phyloP scores from a whole-genome alignment of 2,329 filamentous ascomycete species.

The Cordyceps javanica region DNA sequence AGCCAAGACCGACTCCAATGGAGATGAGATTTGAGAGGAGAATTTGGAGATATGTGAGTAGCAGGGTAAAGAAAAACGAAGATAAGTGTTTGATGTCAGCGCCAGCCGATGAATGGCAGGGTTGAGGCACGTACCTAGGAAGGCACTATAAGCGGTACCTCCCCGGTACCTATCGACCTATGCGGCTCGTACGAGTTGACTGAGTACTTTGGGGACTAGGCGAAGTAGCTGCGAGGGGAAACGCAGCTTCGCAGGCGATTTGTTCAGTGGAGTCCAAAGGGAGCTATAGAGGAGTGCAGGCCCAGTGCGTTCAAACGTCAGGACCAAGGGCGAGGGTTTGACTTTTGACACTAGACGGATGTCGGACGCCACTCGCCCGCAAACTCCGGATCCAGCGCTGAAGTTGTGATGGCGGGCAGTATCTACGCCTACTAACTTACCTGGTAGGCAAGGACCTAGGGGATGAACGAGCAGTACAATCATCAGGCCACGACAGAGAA shows the following conservation, averaged over 20 bases:
- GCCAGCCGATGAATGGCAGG: constrained; percentile 1
- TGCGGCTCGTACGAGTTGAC: neutral
- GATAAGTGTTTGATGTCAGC: constrained; percentile 2
- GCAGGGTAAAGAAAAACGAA: neutral
- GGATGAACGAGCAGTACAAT: neutral
- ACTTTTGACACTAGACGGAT: neutral
- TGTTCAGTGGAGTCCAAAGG: too few relatives aligned
- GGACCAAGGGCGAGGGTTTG: neutral
- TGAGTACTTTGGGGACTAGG: too few relatives aligned
- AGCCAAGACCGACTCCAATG: neutral
- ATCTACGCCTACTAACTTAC: too few relatives aligned
- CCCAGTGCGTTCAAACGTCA: too few relatives aligned
- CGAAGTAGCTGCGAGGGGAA: too few relatives aligned
- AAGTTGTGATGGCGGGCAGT: neutral
- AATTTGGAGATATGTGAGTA: neutral
- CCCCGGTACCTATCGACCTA: too few relatives aligned
- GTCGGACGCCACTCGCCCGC: constrained; percentile 4
- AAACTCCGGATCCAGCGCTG: constrained; percentile 10
- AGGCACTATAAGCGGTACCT: too few relatives aligned
- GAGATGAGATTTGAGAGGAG: neutral
- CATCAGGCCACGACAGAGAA: neutral
- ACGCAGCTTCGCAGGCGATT: too few relatives aligned
- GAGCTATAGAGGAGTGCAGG: too few relatives aligned
- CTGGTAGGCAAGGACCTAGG: too few relatives aligned
- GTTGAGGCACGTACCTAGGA: too few relatives aligned